A percentile compares a stretch with the other conserved stretches of the same genome.
phyloP scores from a whole-genome alignment of 345 rosid species.

The Murraya koenigii region DNA sequence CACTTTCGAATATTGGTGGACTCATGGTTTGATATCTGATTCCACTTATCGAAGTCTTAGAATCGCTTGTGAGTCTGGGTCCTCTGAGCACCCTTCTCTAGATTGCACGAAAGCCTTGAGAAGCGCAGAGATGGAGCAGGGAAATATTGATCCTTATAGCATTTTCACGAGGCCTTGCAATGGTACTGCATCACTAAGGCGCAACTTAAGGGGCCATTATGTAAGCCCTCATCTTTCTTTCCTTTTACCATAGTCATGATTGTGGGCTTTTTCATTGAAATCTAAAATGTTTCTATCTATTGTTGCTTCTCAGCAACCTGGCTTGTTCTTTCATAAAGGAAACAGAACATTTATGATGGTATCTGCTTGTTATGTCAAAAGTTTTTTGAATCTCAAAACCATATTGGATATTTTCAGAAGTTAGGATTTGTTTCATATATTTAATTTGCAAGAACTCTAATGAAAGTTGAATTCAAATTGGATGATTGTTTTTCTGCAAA shows the following conservation, averaged over 20 bases:
- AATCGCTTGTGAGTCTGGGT: slow-evolving; percentile 49
- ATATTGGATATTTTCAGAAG: neutral
- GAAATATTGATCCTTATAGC: slow-evolving; percentile 81
- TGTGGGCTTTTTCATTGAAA: neutral
- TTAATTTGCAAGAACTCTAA: neutral
- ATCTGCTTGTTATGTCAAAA: neutral
- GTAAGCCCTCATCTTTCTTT: slow-evolving; percentile 41
- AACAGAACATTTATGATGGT: neutral
- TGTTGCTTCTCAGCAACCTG: neutral
- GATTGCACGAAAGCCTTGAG: slow-evolving; percentile 59
- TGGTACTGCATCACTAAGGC: slow-evolving; percentile 46
- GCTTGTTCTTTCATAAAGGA: neutral
- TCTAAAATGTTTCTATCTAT: neutral
- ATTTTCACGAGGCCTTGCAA: slow-evolving; percentile 83
- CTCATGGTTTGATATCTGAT: slow-evolving; percentile 93
- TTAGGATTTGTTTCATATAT: neutral
- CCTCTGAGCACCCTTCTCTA: slow-evolving; percentile 65
- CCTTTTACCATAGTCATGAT: neutral
- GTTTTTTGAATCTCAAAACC: neutral
- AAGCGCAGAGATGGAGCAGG: slow-evolving; percentile 64
- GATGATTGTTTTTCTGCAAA: neutral
- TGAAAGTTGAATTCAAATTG: neutral
- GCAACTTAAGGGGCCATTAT: slow-evolving; percentile 61
- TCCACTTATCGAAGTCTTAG: slow-evolving; percentile 61
- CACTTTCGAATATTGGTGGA: slow-evolving; percentile 95